phyloP scores from a whole-genome alignment of 2,329 filamentous ascomycete genomes.

The Aspergillus aculeatus region DNA sequence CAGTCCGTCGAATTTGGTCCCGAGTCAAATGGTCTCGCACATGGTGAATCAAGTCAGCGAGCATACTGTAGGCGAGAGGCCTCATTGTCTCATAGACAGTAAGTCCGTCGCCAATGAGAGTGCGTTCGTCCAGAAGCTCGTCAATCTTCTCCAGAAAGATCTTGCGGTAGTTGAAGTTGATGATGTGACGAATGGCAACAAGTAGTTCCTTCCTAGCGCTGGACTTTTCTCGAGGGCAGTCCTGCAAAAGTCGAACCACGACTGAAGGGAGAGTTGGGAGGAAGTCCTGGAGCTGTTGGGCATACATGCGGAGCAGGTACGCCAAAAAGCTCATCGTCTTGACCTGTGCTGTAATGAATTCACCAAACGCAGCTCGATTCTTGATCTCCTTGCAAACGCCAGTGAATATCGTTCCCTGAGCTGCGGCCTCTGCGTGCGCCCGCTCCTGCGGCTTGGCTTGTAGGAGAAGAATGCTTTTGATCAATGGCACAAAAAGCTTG shows the following conservation, averaged over 20 bases:
- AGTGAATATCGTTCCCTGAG: constrained; percentile 78
- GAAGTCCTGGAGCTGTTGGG: constrained; percentile 84
- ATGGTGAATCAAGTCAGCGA: constrained; percentile 96
- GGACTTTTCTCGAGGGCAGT: constrained; percentile 93
- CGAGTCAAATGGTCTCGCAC: constrained; percentile 84
- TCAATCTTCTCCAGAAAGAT: constrained; percentile 95
- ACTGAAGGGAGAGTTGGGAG: constrained; percentile 81
- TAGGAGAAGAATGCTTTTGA: constrained; percentile 82
- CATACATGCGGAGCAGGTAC: constrained; percentile 84
- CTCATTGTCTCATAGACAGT: constrained; percentile 97
- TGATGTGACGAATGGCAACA: constrained; percentile 95
- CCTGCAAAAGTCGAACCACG: constrained; percentile 84
- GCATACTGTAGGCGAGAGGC: constrained; percentile 94
- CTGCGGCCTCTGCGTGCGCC: constrained; percentile 80
- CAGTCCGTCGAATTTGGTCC: constrained; percentile 90
- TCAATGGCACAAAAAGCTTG: constrained; percentile 86
- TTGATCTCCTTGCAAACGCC: constrained; percentile 92
- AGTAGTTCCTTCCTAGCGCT: constrained; percentile 90
- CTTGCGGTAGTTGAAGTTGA: constrained; percentile 97
- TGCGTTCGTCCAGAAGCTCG: constrained; percentile 88
- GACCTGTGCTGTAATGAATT: constrained; percentile 96
- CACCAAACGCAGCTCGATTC: constrained; percentile 89
- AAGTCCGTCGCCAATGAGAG: constrained; percentile 88
- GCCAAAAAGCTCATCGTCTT: constrained; percentile 99
- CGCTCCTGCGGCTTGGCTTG: constrained; percentile 92